A percentile compares a stretch with the other conserved stretches of the same genome.
Conservation (phyloP, 2,329 filamentous ascomycete species). For the Ilyonectria robusta region DNA sequence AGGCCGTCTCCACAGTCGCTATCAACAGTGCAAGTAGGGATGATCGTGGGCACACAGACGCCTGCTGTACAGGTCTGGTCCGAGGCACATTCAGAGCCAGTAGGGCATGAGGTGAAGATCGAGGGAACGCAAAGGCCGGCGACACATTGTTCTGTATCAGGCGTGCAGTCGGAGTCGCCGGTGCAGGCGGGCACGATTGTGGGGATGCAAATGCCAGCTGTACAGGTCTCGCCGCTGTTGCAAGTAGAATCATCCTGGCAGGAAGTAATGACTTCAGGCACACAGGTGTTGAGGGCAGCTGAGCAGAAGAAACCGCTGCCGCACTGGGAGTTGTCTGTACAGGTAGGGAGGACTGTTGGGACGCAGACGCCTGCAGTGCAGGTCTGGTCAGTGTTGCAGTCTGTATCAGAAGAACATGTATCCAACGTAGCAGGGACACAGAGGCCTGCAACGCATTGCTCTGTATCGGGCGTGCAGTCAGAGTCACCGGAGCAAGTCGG, state of each 20-base stretch:
- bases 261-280: too few species aligned
- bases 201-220: constrained; percentile 12
- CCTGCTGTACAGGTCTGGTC: constrained; percentile 15
- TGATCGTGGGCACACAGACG: constrained; percentile 13
- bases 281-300: too few species aligned
- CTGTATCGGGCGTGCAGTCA: too few species aligned
- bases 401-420: too few species aligned
- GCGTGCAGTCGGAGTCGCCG: background rate
- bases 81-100: background rate
- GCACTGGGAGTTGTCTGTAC: too few species aligned
- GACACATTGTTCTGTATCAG: constrained; percentile 1
- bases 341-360: too few species aligned
- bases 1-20: background rate
- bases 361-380: too few species aligned
- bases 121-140: constrained; percentile 11
- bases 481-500: too few species aligned
- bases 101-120: background rate
- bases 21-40: background rate
- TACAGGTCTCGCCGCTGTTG: background rate
- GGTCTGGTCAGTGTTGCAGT: too few species aligned
- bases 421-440: too few species aligned
- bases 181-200: background rate
- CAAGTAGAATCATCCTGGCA: constrained; percentile 5
- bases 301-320: too few species aligned
- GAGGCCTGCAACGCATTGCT: too few species aligned